Base-by-base conservation (phyloP, 768 basidiomycete genomes). In the Termitomyces sp. region DNA sequence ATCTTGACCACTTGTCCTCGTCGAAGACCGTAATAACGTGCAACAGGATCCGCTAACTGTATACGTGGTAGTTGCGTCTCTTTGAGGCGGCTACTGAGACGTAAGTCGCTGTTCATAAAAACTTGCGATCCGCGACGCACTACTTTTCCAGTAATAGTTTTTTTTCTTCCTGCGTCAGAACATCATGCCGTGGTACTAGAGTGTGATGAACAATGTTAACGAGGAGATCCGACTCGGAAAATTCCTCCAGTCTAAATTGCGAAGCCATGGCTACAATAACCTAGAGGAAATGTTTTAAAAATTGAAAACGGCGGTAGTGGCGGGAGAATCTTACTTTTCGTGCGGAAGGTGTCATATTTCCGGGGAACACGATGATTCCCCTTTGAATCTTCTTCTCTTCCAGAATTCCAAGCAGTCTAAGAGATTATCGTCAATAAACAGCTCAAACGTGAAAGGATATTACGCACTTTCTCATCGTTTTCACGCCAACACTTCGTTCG, bases 1-100 rank as follows among this genome's bases (percentile, higher is more conserved):
- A 99, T 98, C 79, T 97, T 98, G 73, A 99, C 97, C 48, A 99
- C 97, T 71, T 96, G 93, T 28, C 96, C 95, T 51, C 97, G 84
- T 65, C 86, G 83, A 57, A 99, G 83, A 53, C 97, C 97, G 75
- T 98, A 99, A 72, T 99, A 98, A 58, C 95, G 85, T 43, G 97
- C 94, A n/a, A 99, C 96, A 10, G 97, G 97, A 72, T 99, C 97
- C 28, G 88, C 86, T 44, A 97, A 73, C 74, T 98, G 95, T 62
- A 99, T 98, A 24, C 97, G 91, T 49, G 97, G 97, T 56, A 99
- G 80, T 68, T 99, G 97, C 1, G 96, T 98, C 69, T 98, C 97
- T 73, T 96, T 96, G 58, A 99, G 76, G 61, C 97, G 96, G 75
- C 96, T 99, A 65, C 54, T 58, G 43, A 55, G 26, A 61, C 58